Evolutionary conservation across 2,329 filamentous ascomycete genomes (phyloP).

Genomic region (Ophiostoma pallidulum): DNA sequence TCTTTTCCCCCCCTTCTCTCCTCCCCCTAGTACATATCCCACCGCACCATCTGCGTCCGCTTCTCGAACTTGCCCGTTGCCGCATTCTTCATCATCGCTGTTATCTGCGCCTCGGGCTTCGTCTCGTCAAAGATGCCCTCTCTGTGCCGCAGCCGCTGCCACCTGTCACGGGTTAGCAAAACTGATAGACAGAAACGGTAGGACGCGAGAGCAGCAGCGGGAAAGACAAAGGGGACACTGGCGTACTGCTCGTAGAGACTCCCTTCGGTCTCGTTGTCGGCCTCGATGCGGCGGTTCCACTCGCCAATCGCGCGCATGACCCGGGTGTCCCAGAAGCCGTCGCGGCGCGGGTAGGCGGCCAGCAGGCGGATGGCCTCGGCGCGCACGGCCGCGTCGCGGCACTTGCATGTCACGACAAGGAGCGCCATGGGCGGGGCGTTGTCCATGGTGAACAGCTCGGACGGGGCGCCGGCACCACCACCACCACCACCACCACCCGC

Average conservation of each 20-base stretch:
- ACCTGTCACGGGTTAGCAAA: no score
- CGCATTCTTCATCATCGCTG: slow-evolving; percentile 8
- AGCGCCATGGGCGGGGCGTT: slow-evolving; percentile 37
- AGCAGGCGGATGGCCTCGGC: slow-evolving; percentile 32
- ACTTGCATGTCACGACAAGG: slow-evolving; percentile 32
- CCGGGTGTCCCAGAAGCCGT: slow-evolving; percentile 34
- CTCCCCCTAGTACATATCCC: slow-evolving; percentile 1
- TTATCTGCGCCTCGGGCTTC: slow-evolving; percentile 10
- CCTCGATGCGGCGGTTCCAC: slow-evolving; percentile 29
- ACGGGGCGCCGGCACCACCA: slow-evolving; percentile 18
- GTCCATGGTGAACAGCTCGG: slow-evolving; percentile 34
- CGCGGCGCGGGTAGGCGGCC: slow-evolving; percentile 32
- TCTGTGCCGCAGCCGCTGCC: slow-evolving; percentile 13
- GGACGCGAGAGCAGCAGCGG: not conserved
- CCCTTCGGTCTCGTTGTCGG: slow-evolving; percentile 25
- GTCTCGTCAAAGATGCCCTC: slow-evolving; percentile 13
- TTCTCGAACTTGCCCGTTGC: slow-evolving; percentile 8
- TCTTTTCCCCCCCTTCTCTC: not conserved
- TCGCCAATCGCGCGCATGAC: slow-evolving; percentile 31
- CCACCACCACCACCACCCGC: no score
- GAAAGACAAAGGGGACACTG: not conserved
- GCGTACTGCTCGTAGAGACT: slow-evolving; percentile 26
- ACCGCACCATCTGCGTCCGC: slow-evolving; percentile 4
- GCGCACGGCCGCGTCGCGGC: slow-evolving; percentile 29
- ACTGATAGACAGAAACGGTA: no score